phyloP scores from a whole-genome alignment of 2,329 filamentous ascomycete genomes.

The Dothideomycetes sp. region DNA sequence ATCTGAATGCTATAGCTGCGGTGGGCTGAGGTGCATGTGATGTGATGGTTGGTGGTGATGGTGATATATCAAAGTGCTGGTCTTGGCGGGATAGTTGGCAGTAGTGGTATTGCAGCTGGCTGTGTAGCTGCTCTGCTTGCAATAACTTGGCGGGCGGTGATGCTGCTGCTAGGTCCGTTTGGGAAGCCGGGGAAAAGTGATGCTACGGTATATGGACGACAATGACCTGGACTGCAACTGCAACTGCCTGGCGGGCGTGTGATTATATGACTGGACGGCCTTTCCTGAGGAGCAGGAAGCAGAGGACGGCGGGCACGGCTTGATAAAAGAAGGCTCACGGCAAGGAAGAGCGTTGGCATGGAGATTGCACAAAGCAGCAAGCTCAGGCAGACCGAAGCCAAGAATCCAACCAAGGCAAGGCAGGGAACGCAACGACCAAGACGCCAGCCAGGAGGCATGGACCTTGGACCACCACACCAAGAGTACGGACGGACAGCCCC shows the following conservation, averaged over 20 bases:
- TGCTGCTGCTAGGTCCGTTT: no score
- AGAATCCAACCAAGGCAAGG: slow-evolving; percentile 13
- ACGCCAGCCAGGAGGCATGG: not conserved
- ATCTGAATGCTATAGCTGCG: not conserved
- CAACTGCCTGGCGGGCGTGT: no score
- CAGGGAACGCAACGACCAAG: slow-evolving; percentile 13
- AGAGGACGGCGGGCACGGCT: slow-evolving; percentile 9
- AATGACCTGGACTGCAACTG: no score
- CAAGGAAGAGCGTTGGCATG: slow-evolving; percentile 14
- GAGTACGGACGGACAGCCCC: slow-evolving; percentile 12
- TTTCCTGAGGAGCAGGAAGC: slow-evolving; percentile 3
- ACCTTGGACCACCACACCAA: no score
- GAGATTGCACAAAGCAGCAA: slow-evolving; percentile 12
- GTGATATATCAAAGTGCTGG: no score
- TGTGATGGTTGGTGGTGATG: slow-evolving; percentile 4
- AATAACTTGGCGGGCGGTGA: no score
- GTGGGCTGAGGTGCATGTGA: slow-evolving; percentile 8
- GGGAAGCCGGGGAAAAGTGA: no score
- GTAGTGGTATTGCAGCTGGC: no score
- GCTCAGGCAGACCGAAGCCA: slow-evolving; percentile 13
- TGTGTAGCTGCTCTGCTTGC: no score
- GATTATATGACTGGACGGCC: slow-evolving; percentile 10
- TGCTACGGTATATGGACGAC: no score
- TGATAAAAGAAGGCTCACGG: slow-evolving; percentile 13
- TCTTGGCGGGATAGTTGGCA: no score